A percentile compares a stretch with the other conserved stretches of the same genome.
These are phyloP conservation scores for Tolypocladium tundrense DNA, from an alignment of 2,329 filamentous ascomycete genomes.

Conservation along the genomic window DNA sequence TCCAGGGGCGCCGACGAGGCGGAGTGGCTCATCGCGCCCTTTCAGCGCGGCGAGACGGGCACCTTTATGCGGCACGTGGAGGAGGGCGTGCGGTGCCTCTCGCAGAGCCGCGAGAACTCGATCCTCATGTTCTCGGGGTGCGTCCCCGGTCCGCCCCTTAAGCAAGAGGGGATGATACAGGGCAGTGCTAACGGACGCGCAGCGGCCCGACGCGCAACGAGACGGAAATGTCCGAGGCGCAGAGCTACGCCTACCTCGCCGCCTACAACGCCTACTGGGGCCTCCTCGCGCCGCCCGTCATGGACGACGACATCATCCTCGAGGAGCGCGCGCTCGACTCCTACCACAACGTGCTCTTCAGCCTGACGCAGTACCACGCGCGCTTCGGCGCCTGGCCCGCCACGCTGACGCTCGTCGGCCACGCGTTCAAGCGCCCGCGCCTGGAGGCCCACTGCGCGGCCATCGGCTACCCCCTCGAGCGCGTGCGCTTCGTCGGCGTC, in stretches of 20 bases:
- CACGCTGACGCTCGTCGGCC: slow-evolving; percentile 53
- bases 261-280: slow-evolving; percentile 34
- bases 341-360: slow-evolving; percentile 76
- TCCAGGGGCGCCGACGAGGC: slow-evolving; percentile 40
- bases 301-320: slow-evolving; percentile 30
- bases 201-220: slow-evolving; percentile 54
- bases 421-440: slow-evolving; percentile 56
- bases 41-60: slow-evolving; percentile 66
- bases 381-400: slow-evolving; percentile 39
- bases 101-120: slow-evolving; percentile 27
- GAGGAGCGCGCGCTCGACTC: slow-evolving; percentile 75
- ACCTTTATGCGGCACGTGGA: slow-evolving; percentile 72
- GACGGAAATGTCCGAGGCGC: slow-evolving; percentile 48
- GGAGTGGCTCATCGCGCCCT: slow-evolving; percentile 66
- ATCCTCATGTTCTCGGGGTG: slow-evolving; percentile 67
- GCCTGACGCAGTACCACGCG: slow-evolving; percentile 42
- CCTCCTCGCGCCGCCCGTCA: slow-evolving; percentile 15
- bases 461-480: slow-evolving; percentile 39
- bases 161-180: no score
- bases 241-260: slow-evolving; percentile 50
- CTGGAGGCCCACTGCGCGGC: slow-evolving; percentile 55
- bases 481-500: slow-evolving; percentile 48
- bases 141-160: background rate
- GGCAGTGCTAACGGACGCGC: slow-evolving; percentile 31
- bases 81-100: slow-evolving; percentile 47